These are phyloP conservation scores for Plasmodium knowlesi DNA, from an alignment of 169 alveolate genomes.

Conservation along the genomic window DNA sequence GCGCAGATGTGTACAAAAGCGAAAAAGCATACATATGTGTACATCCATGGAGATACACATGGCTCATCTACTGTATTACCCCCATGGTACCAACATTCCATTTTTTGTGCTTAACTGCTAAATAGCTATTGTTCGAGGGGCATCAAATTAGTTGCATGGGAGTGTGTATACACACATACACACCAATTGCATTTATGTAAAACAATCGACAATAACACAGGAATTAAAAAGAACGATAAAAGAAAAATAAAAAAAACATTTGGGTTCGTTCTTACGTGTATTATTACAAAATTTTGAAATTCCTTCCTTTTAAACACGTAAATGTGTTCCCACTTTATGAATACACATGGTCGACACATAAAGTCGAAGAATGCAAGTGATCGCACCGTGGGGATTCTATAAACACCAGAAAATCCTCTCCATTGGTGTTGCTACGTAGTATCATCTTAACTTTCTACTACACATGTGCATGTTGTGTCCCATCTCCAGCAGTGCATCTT, in stretches of 20 bases:
- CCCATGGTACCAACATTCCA: not conserved
- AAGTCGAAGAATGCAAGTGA: not conserved
- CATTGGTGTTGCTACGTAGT: not conserved
- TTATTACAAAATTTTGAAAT: not conserved
- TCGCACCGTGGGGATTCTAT: not conserved
- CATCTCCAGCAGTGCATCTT: not conserved
- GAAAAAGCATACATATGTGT: not conserved
- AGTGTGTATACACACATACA: not conserved
- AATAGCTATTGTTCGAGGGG: not conserved
- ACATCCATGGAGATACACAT: not conserved
- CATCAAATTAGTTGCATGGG: not conserved
- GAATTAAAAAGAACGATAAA: not conserved
- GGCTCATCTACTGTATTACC: not conserved
- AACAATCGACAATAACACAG: not conserved
- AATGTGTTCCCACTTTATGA: not conserved
- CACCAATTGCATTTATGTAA: not conserved
- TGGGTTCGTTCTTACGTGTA: not conserved
- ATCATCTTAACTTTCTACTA: not conserved
- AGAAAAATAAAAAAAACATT: not conserved
- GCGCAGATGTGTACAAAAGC: not conserved
- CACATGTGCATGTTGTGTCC: not conserved
- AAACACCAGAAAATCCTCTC: not conserved
- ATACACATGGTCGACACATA: not conserved
- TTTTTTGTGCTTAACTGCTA: not conserved
- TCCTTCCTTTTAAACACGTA: not conserved